These are phyloP conservation scores for Corinectria fuckeliana DNA, from an alignment of 2,329 filamentous ascomycete genomes.

Conservation along the genomic window DNA sequence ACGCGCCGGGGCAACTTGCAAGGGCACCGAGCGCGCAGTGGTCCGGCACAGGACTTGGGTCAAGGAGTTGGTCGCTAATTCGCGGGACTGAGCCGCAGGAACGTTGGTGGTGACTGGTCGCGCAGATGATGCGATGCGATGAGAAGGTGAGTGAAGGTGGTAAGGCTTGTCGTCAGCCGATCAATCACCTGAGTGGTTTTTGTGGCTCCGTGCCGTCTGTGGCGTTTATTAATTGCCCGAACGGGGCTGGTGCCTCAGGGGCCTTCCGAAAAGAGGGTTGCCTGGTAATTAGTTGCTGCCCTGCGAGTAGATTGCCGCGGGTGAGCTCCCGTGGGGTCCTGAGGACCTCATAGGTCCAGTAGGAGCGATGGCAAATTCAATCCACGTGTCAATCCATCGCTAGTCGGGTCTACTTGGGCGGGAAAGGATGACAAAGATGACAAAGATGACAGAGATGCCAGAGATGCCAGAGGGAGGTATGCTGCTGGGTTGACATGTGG, in stretches of 20 bases:
- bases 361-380: too few species aligned
- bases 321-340: too few species aligned
- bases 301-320: background rate
- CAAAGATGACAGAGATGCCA: too few species aligned
- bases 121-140: background rate
- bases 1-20: background rate
- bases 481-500: too few species aligned
- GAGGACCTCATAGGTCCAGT: too few species aligned
- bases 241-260: background rate
- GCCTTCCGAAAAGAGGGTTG: too few species aligned
- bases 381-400: too few species aligned
- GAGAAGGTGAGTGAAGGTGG: background rate
- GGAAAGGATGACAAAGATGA: too few species aligned
- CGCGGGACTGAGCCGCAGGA: background rate
- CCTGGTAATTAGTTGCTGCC: background rate
- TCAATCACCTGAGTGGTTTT: background rate
- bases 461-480: too few species aligned
- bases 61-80: background rate
- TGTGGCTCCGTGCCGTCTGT: background rate
- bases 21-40: background rate
- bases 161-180: background rate
- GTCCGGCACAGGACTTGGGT: background rate
- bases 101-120: background rate
- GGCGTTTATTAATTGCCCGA: constrained; percentile 7
- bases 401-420: too few species aligned